phyloP scores from a whole-genome alignment of 106 monocot genomes.

The Gastrodia elata region DNA sequence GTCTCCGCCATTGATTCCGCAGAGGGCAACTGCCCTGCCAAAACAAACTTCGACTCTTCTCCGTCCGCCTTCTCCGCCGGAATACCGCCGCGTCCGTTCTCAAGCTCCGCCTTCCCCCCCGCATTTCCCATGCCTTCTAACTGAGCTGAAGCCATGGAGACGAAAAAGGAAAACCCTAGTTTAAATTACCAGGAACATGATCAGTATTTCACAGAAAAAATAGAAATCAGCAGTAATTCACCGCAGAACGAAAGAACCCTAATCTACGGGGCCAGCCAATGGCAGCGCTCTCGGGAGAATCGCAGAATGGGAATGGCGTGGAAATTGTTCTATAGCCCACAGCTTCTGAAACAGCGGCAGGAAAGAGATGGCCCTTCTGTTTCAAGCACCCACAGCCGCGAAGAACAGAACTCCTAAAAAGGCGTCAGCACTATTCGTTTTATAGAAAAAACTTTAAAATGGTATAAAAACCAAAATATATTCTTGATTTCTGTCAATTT shows the following conservation, averaged over 20 bases:
- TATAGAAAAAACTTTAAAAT: too few species aligned
- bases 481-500: too few species aligned
- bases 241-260: background rate
- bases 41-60: background rate
- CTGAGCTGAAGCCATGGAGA: background rate
- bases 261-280: background rate
- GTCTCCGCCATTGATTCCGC: conserved; percentile 1
- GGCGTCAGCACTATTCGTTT: background rate
- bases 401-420: background rate
- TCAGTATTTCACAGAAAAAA: background rate
- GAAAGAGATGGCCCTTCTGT: background rate
- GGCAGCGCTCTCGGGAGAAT: background rate
- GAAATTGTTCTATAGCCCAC: background rate
- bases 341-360: background rate
- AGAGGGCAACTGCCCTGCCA: background rate
- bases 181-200: background rate
- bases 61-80: conserved; percentile 1
- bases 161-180: background rate
- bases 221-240: background rate
- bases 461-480: too few species aligned
- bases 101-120: background rate
- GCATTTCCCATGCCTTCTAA: background rate
- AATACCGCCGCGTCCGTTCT: background rate
- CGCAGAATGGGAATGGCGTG: conserved; percentile 2
- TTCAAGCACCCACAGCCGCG: background rate